A percentile compares a stretch with the other conserved stretches of the same genome.
Conservation (phyloP, 2,329 filamentous ascomycete genomes). For the Dothideomycetes sp. region DNA sequence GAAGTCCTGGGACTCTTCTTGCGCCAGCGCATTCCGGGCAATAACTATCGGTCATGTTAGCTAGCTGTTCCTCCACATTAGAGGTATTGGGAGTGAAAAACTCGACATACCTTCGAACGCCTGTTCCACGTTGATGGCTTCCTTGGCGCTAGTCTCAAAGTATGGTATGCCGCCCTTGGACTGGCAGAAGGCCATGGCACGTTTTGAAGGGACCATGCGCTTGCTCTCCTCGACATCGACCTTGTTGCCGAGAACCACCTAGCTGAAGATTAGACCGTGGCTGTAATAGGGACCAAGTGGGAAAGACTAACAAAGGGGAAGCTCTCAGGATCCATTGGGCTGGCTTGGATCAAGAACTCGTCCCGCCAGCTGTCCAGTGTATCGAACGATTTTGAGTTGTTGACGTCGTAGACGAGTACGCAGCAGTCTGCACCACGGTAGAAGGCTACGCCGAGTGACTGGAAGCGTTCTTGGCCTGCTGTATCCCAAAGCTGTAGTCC, state of each 20-base stretch:
- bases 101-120: constrained; percentile 51
- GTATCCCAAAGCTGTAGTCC: constrained; percentile 91
- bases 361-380: constrained; percentile 97
- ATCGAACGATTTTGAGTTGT: constrained; percentile 98
- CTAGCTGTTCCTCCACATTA: neutral
- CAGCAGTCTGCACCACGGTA: constrained; percentile 97
- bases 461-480: constrained; percentile 92
- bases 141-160: constrained; percentile 98
- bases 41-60: constrained; percentile 57
- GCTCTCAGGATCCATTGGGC: constrained; percentile 88
- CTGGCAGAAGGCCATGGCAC: constrained; percentile 94
- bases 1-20: constrained; percentile 97
- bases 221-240: constrained; percentile 98
- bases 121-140: constrained; percentile 95
- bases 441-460: constrained; percentile 93
- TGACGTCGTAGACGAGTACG: constrained; percentile 95
- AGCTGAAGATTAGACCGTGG: constrained; percentile 13
- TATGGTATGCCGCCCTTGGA: constrained; percentile 96
- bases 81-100: neutral
- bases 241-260: constrained; percentile 97
- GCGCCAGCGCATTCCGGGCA: constrained; percentile 84
- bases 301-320: constrained; percentile 82
- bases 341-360: constrained; percentile 95
- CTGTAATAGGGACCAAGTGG: neutral
- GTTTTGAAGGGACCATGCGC: constrained; percentile 79